Conservation (phyloP, 2,329 filamentous ascomycete genomes). For the Capronia epimyces region DNA sequence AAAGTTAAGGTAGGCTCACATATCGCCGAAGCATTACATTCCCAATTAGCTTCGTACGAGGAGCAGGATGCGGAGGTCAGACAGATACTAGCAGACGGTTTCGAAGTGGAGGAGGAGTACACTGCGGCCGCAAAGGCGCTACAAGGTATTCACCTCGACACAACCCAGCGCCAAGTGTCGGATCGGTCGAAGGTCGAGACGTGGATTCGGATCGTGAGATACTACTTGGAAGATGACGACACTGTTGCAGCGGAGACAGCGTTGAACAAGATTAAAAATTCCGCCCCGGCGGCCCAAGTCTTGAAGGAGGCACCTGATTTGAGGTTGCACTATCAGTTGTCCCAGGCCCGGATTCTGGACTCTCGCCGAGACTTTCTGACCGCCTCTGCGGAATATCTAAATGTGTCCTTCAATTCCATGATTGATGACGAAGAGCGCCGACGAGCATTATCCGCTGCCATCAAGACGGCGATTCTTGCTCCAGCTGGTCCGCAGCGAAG, state of each 20-base stretch:
- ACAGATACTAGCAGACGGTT: constrained; percentile 73
- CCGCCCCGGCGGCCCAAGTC: constrained; percentile 65
- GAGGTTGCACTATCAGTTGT: constrained; percentile 80
- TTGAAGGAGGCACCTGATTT: constrained; percentile 59
- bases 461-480: constrained; percentile 86
- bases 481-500: constrained; percentile 83
- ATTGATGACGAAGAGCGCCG: constrained; percentile 85
- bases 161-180: constrained; percentile 75
- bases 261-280: constrained; percentile 90
- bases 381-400: constrained; percentile 81
- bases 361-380: constrained; percentile 83
- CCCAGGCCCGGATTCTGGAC: constrained; percentile 88
- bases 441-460: constrained; percentile 76
- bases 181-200: constrained; percentile 75
- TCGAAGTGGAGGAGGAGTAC: constrained; percentile 79
- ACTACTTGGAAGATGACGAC: constrained; percentile 92
- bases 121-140: constrained; percentile 69
- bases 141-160: constrained; percentile 80
- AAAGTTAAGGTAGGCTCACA: constrained; percentile 71
- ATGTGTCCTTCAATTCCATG: constrained; percentile 68
- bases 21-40: constrained; percentile 61
- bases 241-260: constrained; percentile 77
- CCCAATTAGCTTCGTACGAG: constrained; percentile 68
- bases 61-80: constrained; percentile 78
- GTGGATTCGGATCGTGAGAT: constrained; percentile 90